These are phyloP conservation scores for Hypoxylon sp. DNA, from an alignment of 2,329 filamentous ascomycete genomes.

Conservation along the genomic window DNA sequence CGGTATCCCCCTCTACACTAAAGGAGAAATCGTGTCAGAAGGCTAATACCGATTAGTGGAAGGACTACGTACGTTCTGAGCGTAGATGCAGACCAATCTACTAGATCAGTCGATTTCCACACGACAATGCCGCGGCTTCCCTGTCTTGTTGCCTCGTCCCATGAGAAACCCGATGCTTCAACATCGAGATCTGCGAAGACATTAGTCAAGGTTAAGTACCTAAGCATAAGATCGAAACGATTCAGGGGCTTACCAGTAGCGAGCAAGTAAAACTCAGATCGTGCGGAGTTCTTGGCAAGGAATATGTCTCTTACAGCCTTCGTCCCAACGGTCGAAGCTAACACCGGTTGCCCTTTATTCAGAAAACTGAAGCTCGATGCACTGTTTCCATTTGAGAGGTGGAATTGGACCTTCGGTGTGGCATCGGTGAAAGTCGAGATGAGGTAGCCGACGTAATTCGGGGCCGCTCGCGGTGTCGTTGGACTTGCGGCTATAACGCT, in stretches of 20 bases:
- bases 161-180: slow-evolving; percentile 53
- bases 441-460: slow-evolving; percentile 53
- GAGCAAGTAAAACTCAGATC: slow-evolving; percentile 54
- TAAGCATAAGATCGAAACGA: background rate
- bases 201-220: background rate
- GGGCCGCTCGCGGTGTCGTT: slow-evolving; percentile 22
- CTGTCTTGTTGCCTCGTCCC: slow-evolving; percentile 54
- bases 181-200: slow-evolving; percentile 53
- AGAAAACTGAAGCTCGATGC: slow-evolving; percentile 52
- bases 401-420: slow-evolving; percentile 52
- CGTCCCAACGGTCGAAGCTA: slow-evolving; percentile 54
- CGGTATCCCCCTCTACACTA: slow-evolving; percentile 53
- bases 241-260: slow-evolving; percentile 51
- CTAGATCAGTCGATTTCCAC: slow-evolving; percentile 55
- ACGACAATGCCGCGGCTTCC: slow-evolving; percentile 56
- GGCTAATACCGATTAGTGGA: background rate
- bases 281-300: slow-evolving; percentile 52
- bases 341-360: slow-evolving; percentile 52
- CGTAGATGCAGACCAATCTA: slow-evolving; percentile 53
- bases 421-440: slow-evolving; percentile 55
- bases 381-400: slow-evolving; percentile 53
- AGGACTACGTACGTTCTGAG: slow-evolving; percentile 40
- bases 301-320: slow-evolving; percentile 55
- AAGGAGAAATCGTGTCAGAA: background rate
- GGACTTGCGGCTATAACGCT: slow-evolving; percentile 28